phyloP scores from a whole-genome alignment of 225 moss, liverwort and hornwort genomes.

The Straminergon stramineum region DNA sequence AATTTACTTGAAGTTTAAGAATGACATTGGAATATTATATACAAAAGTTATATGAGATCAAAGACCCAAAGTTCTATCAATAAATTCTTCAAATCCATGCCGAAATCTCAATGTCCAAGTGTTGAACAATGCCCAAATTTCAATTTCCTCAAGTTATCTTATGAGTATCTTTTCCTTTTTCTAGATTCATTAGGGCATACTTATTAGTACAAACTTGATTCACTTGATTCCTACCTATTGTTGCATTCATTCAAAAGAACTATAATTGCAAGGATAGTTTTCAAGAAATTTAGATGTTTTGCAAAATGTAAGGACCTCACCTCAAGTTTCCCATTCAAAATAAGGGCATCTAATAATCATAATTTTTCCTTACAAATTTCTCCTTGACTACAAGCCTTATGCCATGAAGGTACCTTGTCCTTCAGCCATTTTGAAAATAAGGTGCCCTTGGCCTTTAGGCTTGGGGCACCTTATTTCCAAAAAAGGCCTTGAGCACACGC shows the following conservation, averaged over 20 bases:
- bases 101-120: background rate
- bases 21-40: background rate
- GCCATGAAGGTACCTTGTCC: accelerated
- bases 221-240: too few relatives aligned
- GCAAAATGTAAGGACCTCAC: background rate
- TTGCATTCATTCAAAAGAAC: too few relatives aligned
- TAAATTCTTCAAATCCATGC: too few relatives aligned
- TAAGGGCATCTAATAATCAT: background rate
- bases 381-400: background rate
- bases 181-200: background rate
- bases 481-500: accelerated
- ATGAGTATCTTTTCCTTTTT: background rate
- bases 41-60: background rate
- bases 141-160: background rate
- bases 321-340: accelerated
- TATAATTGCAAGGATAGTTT: background rate
- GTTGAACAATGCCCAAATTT: background rate
- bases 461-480: background rate
- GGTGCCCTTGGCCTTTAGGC: accelerated
- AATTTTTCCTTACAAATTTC: background rate
- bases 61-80: background rate
- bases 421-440: background rate
- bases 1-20: background rate
- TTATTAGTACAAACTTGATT: background rate
- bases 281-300: background rate